phyloP scores from a whole-genome alignment of 2,329 filamentous ascomycete genomes.

The Fusarium veterinarium region DNA sequence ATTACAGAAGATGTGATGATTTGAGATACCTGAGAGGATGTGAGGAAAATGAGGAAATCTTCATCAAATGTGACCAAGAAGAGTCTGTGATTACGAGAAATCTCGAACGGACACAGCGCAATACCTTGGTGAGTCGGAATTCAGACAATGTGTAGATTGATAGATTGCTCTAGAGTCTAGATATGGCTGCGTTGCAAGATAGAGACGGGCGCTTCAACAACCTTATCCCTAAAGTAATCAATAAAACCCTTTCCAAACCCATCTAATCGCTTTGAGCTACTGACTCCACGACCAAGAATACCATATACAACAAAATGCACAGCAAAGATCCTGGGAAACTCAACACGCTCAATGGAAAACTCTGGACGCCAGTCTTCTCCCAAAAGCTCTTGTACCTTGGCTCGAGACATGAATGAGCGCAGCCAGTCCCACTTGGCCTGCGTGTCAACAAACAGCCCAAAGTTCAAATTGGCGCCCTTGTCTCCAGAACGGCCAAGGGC shows the following conservation, averaged over 20 bases:
- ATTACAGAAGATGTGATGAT: too few species aligned
- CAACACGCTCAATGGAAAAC: background rate
- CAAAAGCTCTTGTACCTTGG: background rate
- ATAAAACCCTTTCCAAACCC: background rate
- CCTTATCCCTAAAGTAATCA: background rate
- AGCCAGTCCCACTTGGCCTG: background rate
- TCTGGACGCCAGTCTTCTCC: background rate
- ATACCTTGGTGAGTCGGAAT: background rate
- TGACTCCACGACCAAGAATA: background rate
- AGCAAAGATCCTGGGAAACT: background rate
- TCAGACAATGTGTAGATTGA: background rate
- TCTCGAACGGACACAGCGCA: background rate
- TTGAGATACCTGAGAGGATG: too few species aligned
- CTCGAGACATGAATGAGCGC: background rate
- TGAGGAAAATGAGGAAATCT: background rate
- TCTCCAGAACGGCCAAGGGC: background rate
- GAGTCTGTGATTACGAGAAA: rapidly evolving
- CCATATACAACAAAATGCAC: background rate
- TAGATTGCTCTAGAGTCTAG: background rate
- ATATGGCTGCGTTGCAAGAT: background rate
- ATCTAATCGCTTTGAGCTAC: background rate
- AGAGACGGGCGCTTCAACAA: background rate
- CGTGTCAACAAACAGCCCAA: background rate
- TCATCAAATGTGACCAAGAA: rapidly evolving
- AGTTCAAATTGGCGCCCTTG: background rate